phyloP scores from a whole-genome alignment of 83 land plant genomes.

The Thuja plicata region DNA sequence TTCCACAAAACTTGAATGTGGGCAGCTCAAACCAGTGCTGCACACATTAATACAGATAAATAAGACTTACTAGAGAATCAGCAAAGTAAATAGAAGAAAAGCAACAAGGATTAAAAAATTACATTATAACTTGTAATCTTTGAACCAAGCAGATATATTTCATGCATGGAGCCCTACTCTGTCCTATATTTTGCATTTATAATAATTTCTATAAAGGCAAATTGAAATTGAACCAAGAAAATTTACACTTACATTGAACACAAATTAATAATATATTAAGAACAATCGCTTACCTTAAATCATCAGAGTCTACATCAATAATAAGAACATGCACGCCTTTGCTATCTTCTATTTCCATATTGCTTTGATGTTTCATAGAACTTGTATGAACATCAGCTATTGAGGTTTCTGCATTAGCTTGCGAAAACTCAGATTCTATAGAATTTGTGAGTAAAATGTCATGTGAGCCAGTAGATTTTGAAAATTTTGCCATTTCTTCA shows the following conservation, averaged over 20 bases:
- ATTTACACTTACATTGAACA: neutral
- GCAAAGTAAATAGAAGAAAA: neutral
- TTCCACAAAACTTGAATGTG: slow-evolving; percentile 83
- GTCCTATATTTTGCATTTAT: neutral
- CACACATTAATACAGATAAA: slow-evolving; percentile 8
- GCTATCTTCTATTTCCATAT: slow-evolving; percentile 4
- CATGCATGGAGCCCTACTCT: neutral
- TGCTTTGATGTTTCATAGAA: neutral
- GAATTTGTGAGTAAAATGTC: neutral
- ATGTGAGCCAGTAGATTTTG: neutral
- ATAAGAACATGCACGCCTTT: slow-evolving; percentile 55
- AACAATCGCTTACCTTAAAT: slow-evolving; percentile 54
- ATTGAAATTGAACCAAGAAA: neutral
- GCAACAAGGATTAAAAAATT: neutral
- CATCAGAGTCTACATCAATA: slow-evolving; percentile 91
- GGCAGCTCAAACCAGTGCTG: slow-evolving; percentile 95
- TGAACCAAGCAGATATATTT: neutral
- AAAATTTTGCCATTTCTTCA: slow-evolving; percentile 21
- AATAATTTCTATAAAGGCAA: neutral
- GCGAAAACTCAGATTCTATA: neutral
- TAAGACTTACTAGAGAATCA: neutral
- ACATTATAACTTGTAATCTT: neutral
- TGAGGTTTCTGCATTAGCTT: neutral
- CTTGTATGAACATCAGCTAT: neutral
- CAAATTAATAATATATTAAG: neutral